These are phyloP conservation scores for Neurospora africana DNA, from an alignment of 495 filamentous ascomycete species.

Conservation along the genomic window DNA sequence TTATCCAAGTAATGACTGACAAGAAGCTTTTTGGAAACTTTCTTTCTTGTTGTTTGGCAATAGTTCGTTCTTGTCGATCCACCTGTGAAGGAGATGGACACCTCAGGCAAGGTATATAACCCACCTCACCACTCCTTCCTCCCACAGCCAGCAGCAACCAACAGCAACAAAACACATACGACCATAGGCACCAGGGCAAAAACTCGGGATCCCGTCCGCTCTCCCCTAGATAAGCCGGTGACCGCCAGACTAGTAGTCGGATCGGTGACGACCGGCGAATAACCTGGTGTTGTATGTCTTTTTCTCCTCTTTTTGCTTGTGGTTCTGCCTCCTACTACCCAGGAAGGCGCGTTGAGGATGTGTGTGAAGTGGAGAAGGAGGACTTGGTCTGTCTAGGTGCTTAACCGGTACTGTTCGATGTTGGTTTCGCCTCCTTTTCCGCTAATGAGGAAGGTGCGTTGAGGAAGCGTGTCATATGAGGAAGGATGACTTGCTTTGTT, in stretches of 20 bases:
- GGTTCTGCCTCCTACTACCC: neutral
- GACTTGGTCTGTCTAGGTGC: neutral
- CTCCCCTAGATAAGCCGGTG: constrained; percentile 33
- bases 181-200: neutral
- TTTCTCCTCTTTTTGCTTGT: neutral
- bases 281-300: neutral
- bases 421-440: no score
- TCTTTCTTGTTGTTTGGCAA: neutral
- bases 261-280: constrained; percentile 32
- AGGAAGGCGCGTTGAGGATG: neutral
- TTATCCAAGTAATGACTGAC: neutral
- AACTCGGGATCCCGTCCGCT: constrained; percentile 40
- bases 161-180: neutral
- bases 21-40: neutral
- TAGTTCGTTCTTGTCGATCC: neutral
- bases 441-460: no score
- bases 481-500: no score
- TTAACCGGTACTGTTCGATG: no score
- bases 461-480: no score
- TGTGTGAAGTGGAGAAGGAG: neutral
- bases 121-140: neutral
- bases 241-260: constrained; percentile 34
- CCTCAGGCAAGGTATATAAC: neutral
- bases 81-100: neutral
- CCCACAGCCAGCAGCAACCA: neutral